A percentile compares a stretch with the other conserved stretches of the same genome.
Conservation (phyloP, 202 grass and related monocot species). For the Schoenoplectus triqueter region DNA sequence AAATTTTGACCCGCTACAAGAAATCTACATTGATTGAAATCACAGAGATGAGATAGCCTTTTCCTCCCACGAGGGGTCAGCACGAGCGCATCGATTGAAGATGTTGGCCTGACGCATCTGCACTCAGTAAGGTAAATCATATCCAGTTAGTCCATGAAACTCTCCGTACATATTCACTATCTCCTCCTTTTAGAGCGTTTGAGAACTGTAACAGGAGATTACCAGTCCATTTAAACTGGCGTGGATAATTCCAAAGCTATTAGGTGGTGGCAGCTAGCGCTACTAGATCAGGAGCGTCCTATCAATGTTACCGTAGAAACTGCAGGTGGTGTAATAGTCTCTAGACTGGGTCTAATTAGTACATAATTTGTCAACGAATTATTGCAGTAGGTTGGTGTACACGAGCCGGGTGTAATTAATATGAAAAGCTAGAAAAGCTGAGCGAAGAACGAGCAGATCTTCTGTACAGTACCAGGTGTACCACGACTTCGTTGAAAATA, state of each 20-base stretch:
- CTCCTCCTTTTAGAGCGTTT: neutral
- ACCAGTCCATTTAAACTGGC: neutral
- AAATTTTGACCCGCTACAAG: neutral
- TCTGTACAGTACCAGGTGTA: conserved; percentile 34
- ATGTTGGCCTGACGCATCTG: neutral
- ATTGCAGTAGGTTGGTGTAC: neutral
- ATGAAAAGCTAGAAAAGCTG: neutral
- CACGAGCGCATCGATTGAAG: conserved; percentile 42
- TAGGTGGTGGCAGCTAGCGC: conserved; percentile 26
- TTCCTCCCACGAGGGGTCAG: conserved; percentile 30
- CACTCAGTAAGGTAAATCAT: neutral
- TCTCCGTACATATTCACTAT: no score
- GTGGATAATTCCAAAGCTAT: neutral
- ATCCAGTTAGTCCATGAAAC: neutral
- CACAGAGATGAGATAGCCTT: neutral
- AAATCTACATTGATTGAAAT: neutral
- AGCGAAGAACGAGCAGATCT: neutral
- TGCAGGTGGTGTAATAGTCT: conserved; percentile 1
- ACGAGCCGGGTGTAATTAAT: neutral
- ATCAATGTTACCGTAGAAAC: conserved; percentile 28
- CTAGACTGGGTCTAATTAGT: conserved; percentile 8
- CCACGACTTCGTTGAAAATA: neutral
- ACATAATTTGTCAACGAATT: neutral
- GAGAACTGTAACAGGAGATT: no score
- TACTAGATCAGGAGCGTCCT: conserved; percentile 30